A percentile compares a stretch with the other conserved stretches of the same genome.
Evolutionary conservation across 257 asterid species (phyloP).

Genomic region (Solanum sparsipilum): DNA sequence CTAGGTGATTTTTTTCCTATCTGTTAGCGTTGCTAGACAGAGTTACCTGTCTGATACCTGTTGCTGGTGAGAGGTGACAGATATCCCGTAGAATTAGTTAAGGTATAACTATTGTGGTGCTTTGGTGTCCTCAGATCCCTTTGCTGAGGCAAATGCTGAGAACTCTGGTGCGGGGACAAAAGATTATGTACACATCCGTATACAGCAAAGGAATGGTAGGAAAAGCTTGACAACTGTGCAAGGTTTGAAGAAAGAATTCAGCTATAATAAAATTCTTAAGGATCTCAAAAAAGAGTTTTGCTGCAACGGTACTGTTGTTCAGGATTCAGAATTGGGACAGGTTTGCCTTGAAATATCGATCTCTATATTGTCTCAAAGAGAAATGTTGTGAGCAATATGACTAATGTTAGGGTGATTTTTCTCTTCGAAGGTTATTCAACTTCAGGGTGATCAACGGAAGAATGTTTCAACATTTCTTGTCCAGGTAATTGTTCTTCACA

Average conservation of each 20-base stretch:
- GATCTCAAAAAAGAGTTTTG: conserved; percentile 79
- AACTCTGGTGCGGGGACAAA: conserved; percentile 46
- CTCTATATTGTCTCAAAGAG: neutral
- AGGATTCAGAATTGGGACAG: conserved; percentile 83
- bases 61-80: neutral
- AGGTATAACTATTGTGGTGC: neutral
- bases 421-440: conserved; percentile 57
- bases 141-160: conserved; percentile 50
- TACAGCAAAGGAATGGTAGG: conserved; percentile 41
- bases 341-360: conserved; percentile 8
- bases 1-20: neutral
- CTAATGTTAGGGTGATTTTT: neutral
- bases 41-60: neutral
- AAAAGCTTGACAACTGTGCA: conserved; percentile 45
- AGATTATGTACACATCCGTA: conserved; percentile 40
- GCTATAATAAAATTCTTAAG: conserved; percentile 38
- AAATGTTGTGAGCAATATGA: neutral
- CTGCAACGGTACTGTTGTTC: conserved; percentile 90
- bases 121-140: conserved; percentile 23
- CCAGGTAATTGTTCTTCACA: conserved; percentile 28
- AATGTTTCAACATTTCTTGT: conserved; percentile 59
- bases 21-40: neutral
- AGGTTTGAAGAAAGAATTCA: conserved; percentile 42
- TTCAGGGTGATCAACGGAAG: conserved; percentile 84
- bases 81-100: neutral